Evolutionary conservation across 164 flowering plant species (phyloP).

Genomic region (Amborella trichopoda): DNA sequence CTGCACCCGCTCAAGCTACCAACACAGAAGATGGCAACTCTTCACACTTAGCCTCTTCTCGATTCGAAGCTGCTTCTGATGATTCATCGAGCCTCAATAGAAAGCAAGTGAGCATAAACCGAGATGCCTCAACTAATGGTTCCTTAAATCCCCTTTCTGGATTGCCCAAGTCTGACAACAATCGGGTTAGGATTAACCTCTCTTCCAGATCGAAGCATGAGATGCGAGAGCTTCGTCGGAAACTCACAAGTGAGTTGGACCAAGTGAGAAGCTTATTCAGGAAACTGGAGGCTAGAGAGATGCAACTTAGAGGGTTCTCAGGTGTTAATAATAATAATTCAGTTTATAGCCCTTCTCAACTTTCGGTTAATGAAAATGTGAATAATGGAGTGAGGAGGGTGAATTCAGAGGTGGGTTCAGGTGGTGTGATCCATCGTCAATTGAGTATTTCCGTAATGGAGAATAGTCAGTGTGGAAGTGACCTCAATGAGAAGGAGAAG

Average conservation of each 20-base stretch:
- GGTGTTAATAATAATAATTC: conserved; percentile 1
- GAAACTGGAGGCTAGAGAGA: conserved; percentile 49
- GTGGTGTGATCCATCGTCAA: conserved; percentile 31
- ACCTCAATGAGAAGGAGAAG: conserved; percentile 65
- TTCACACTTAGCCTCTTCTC: conserved; percentile 11
- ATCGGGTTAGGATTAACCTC: conserved; percentile 32
- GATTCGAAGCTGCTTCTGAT: conserved; percentile 28
- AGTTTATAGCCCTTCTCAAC: conserved; percentile 18
- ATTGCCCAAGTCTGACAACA: conserved; percentile 15
- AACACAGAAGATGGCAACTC: conserved; percentile 18
- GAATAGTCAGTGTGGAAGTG: conserved; percentile 33
- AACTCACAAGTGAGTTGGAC: conserved; percentile 53
- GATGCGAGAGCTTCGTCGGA: conserved; percentile 43
- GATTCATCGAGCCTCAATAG: conserved; percentile 36
- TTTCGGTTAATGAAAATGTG: conserved; percentile 18
- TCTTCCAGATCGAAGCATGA: conserved; percentile 43
- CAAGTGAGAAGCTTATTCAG: conserved; percentile 50
- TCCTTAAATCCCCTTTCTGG: not conserved
- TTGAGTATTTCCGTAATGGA: conserved; percentile 44
- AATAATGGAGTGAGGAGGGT: conserved; percentile 24
- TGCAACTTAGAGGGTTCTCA: conserved; percentile 9
- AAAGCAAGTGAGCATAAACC: conserved; percentile 6
- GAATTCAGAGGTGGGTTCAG: conserved; percentile 37
- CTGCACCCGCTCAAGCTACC: conserved; percentile 6
- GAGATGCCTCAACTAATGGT: conserved; percentile 14